Base-by-base conservation (phyloP, 2,329 filamentous ascomycete genomes). In the Aspergillus fumigatus region DNA sequence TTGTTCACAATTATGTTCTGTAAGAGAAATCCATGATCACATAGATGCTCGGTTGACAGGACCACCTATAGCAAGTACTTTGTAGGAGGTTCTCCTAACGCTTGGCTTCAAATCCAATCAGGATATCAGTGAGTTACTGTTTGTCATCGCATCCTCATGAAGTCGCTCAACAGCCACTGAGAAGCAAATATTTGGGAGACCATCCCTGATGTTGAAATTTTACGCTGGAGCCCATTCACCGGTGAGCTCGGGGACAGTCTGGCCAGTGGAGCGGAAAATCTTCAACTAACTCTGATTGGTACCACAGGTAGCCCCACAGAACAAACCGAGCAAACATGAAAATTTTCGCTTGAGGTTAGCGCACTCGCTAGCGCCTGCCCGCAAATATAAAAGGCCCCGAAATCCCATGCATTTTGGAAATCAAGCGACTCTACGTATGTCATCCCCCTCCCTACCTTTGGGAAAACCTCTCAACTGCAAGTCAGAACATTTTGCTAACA, bases 401-500 rank as follows among this genome's bases (percentile, higher is more conserved):
- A 1, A 38, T 58, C 67, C 65, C 65, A 38, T 52, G 56, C 54
- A 63, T 66, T 68, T 68, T 60, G 61, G 68, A 66, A 71, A 71
- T 71, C 62, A 76, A 73, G 71, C 74, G 74, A 77, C 73, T 76
- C 73, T 76, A 75, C 73, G 69, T 74, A 65, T 63, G 71, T 71
- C 53, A 49, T 58, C 63, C 63, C 55, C 48, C 62, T 58, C 65
- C 68, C 63, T 56, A 67, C 68, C 62, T 51, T 58, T 66, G 54
- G 51, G 48, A 29, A 54, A 40, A 17, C 26, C 27, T 43, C 47
- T 45, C 10, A n/a, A 21, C 19, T 29, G 29, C 35, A 9, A 25
- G 45, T 14, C 10, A 51, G 55, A 41, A 56, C 50, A 41, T 50
- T 25, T 45, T 59, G 47, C 67, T 70, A 62, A 70, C 65, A 25